These are phyloP conservation scores for Euphorbia tirucalli DNA, from an alignment of 345 rosid genomes.

Conservation along the genomic window DNA sequence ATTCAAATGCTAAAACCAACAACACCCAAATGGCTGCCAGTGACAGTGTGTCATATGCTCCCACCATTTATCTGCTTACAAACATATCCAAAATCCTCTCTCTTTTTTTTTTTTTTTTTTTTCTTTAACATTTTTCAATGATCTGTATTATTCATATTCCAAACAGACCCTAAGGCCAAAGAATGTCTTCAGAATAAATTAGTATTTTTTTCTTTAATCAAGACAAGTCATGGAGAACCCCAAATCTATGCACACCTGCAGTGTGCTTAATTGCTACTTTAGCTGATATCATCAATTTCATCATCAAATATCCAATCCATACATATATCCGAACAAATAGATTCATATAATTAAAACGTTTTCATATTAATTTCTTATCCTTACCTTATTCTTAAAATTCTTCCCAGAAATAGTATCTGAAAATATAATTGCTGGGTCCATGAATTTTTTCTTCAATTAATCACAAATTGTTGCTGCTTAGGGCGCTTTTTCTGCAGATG, in stretches of 20 bases:
- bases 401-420: not conserved
- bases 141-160: conserved; percentile 24
- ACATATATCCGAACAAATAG: conserved; percentile 9
- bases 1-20: conserved; percentile 11
- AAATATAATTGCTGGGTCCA: too few relatives aligned
- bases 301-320: not conserved
- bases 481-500: not conserved
- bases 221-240: conserved; percentile 25
- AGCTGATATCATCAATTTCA: conserved; percentile 20
- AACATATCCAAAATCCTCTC: conserved; percentile 4
- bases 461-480: not conserved
- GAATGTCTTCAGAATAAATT: too few relatives aligned
- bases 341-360: not conserved
- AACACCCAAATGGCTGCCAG: conserved; percentile 13
- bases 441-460: too few relatives aligned
- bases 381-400: conserved; percentile 1
- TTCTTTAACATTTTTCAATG: conserved; percentile 32
- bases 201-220: conserved; percentile 15
- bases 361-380: too few relatives aligned
- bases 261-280: not conserved
- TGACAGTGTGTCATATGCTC: conserved; percentile 22
- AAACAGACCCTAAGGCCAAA: not conserved
- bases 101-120: conserved; percentile 2
- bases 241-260: not conserved
- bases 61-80: conserved; percentile 18